Conservation (phyloP, 2,329 filamentous ascomycete genomes). For the Fusarium oligoseptatum region DNA sequence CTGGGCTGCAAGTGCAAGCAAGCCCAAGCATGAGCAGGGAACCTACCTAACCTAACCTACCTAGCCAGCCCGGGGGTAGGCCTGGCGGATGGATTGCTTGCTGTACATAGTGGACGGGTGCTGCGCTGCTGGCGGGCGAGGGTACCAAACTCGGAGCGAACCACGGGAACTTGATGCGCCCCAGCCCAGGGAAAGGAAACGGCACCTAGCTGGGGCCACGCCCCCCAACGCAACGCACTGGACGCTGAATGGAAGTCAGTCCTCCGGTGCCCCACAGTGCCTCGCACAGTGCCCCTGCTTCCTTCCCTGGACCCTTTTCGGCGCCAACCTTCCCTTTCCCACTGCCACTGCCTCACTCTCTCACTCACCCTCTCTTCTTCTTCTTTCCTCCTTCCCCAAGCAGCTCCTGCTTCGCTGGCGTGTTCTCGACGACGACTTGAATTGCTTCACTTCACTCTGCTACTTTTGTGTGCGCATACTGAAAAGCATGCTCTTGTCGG, state of each 20-base stretch:
- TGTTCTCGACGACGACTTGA: conserved; percentile 47
- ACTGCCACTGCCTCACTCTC: conserved; percentile 38
- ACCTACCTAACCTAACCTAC: background rate
- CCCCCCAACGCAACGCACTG: conserved; percentile 13
- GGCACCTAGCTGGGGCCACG: conserved; percentile 41
- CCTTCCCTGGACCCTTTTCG: conserved; percentile 38
- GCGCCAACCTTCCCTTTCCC: conserved; percentile 39
- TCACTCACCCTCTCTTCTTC: conserved; percentile 34
- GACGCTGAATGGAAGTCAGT: background rate
- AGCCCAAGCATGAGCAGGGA: conserved; percentile 3
- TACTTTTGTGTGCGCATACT: conserved; percentile 24
- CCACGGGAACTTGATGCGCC: conserved; percentile 34
- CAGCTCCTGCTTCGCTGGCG: conserved; percentile 46
- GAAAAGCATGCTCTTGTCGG: conserved; percentile 48
- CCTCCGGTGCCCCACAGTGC: conserved; percentile 23
- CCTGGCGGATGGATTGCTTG: background rate
- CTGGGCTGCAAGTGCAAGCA: background rate
- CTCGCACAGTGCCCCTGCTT: conserved; percentile 15
- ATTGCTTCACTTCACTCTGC: conserved; percentile 46
- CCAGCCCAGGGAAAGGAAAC: conserved; percentile 36
- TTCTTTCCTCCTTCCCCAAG: conserved; percentile 39
- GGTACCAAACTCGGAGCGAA: conserved; percentile 29
- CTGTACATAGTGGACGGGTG: background rate
- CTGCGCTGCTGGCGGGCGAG: conserved; percentile 6
- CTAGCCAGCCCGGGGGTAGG: background rate